These are phyloP conservation scores for Corymbia citriodora DNA, from an alignment of 441 rosid genomes.

Conservation along the genomic window DNA sequence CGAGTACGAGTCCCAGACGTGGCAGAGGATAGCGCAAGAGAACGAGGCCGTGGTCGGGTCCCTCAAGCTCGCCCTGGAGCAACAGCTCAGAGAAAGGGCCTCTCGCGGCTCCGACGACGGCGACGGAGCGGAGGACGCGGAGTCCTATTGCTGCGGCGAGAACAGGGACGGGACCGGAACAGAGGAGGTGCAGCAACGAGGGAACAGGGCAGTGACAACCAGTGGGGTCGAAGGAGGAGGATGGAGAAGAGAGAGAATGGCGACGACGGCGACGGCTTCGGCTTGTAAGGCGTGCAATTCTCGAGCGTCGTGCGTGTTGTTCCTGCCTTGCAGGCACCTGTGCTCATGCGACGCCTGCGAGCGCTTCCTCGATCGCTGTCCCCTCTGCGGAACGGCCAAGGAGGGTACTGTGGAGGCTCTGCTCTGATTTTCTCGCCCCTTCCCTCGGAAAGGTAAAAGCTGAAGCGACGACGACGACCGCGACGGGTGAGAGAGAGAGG, in stretches of 20 bases:
- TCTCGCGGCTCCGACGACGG: constrained; percentile 17
- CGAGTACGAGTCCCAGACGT: constrained; percentile 26
- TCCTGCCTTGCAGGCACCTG: constrained; percentile 89
- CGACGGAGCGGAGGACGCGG: constrained; percentile 35
- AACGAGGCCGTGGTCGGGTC: constrained; percentile 32
- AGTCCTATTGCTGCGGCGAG: constrained; percentile 15
- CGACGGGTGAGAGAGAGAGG: not conserved
- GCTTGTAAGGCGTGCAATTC: constrained; percentile 35
- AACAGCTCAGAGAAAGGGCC: constrained; percentile 31
- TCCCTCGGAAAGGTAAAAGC: constrained; percentile 23
- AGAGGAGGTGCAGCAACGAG: not conserved
- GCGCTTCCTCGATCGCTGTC: constrained; percentile 49
- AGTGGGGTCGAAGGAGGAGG: constrained; percentile 9
- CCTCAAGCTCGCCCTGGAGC: constrained; percentile 46
- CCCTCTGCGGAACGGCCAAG: constrained; percentile 59
- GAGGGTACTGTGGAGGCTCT: constrained; percentile 50
- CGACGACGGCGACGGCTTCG: constrained; percentile 3
- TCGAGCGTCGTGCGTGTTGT: constrained; percentile 44
- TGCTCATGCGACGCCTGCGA: constrained; percentile 67
- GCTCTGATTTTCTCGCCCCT: constrained; percentile 38
- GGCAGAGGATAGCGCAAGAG: constrained; percentile 31
- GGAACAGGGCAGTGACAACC: constrained; percentile 12
- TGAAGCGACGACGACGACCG: not conserved
- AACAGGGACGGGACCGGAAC: not conserved
- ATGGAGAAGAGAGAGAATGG: not conserved